Evolutionary conservation across 805 yeast species (phyloP).

Genomic region (Cyberlindnera xylosilytica): DNA sequence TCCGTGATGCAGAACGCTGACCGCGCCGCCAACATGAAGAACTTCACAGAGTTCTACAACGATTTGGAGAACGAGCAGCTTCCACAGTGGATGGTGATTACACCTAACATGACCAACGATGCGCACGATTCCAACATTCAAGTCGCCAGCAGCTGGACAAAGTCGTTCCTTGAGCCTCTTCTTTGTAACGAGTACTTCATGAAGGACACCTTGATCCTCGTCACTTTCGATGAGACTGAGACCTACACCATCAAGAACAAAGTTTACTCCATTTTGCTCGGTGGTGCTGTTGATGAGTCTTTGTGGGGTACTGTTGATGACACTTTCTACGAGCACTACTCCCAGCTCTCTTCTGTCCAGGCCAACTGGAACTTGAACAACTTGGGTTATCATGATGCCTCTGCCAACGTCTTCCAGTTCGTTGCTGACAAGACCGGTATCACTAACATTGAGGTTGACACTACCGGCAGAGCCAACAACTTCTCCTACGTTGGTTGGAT

Average conservation of each 20-base stretch:
- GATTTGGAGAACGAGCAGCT: slow-evolving; percentile 39
- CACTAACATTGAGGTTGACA: slow-evolving; percentile 31
- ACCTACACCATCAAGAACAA: slow-evolving; percentile 41
- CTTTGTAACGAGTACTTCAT: slow-evolving; percentile 45
- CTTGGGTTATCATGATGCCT: slow-evolving; percentile 49
- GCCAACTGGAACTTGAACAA: slow-evolving; percentile 49
- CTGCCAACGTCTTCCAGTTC: slow-evolving; percentile 44
- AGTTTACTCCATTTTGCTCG: slow-evolving; percentile 44
- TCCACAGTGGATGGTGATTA: slow-evolving; percentile 52
- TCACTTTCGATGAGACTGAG: slow-evolving; percentile 51
- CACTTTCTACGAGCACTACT: slow-evolving; percentile 52
- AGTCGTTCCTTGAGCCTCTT: slow-evolving; percentile 41
- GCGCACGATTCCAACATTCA: slow-evolving; percentile 48
- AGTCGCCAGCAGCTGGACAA: slow-evolving; percentile 46
- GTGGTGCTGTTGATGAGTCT: slow-evolving; percentile 42
- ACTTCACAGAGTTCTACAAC: slow-evolving; percentile 40
- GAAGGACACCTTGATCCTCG: slow-evolving; percentile 39
- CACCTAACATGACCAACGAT: slow-evolving; percentile 53
- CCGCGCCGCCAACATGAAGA: slow-evolving; percentile 44
- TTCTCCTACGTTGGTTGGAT: slow-evolving; percentile 33
- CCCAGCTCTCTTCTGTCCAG: slow-evolving; percentile 45
- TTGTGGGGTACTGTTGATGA: slow-evolving; percentile 39
- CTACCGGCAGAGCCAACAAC: slow-evolving; percentile 33
- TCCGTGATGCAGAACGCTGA: slow-evolving; percentile 33
- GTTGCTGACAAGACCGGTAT: slow-evolving; percentile 37